Base-by-base conservation (phyloP, 169 alveolate species). In the Fabrea salina region DNA sequence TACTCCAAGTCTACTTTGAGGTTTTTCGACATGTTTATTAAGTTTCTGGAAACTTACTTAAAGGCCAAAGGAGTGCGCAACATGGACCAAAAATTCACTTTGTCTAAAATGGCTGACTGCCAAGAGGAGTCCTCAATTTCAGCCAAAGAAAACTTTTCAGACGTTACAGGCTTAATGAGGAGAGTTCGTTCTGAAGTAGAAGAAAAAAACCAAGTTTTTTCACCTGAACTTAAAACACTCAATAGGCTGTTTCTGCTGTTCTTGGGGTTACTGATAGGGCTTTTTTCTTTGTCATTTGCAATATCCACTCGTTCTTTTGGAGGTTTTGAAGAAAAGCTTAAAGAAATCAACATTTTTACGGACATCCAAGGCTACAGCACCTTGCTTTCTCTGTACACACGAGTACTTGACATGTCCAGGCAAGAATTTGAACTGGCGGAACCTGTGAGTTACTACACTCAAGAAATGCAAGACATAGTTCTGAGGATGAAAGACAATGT, bases 191-290 rank as follows among this genome's bases (percentile, higher is more conserved):
- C 41, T 19, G 44, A 70, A 70, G 39, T 70, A 22, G 66, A 70
- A 25, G 49, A 19, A 49, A 70, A 70, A 50, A 70, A 70, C 47
- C 1, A 33, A 13, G 50, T 30, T 2, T 27, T 27, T 25, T 70
- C 79, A 13, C 79, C 79, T n/a, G 79, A 70, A 22, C 44, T 70
- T 22, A 25, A 70, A 16, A 25, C 33, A 4, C 66, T 70, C 4
- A 70, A 37, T 47, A 43, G 13, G 16, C 19, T 44, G n/a, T 27
- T 70, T 3, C 49, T 22, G 50, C 41, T 70, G 13, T 70, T 43
- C 37, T 19, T 25, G 27, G 35, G 41, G n/a, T 27, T 70, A 19
- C 41, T 70, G 66, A 70, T 43, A 0, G 79, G 32, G n/a, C 50
- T 37, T 19, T 70, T 70, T 39, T 11, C 44, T 5, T 41, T 19